These are phyloP conservation scores for Megacollybia marginata DNA, from an alignment of 768 basidiomycete species.

Conservation along the genomic window DNA sequence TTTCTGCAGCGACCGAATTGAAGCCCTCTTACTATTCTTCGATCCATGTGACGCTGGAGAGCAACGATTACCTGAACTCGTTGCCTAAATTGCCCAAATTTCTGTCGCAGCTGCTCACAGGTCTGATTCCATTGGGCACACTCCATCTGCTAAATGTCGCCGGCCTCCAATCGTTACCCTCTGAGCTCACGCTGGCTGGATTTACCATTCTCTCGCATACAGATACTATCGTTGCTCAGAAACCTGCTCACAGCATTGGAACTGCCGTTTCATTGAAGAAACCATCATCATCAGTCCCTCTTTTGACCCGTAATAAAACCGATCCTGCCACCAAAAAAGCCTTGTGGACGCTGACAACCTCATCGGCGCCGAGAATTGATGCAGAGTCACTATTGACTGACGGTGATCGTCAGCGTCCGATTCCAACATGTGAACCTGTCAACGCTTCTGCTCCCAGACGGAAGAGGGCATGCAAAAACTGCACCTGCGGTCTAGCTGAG, in stretches of 20 bases:
- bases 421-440: slow-evolving; percentile 68
- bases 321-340: slow-evolving; percentile 79
- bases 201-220: slow-evolving; percentile 48
- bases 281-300: slow-evolving; percentile 26
- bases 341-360: slow-evolving; percentile 74
- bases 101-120: slow-evolving; percentile 50
- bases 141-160: slow-evolving; percentile 57
- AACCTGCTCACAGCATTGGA: slow-evolving; percentile 42
- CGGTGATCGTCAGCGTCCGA: slow-evolving; percentile 74
- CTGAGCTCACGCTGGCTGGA: slow-evolving; percentile 58
- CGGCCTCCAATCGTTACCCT: slow-evolving; percentile 35
- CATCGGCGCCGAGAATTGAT: slow-evolving; percentile 70
- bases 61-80: slow-evolving; percentile 54
- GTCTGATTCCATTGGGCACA: slow-evolving; percentile 61
- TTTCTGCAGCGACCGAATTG: slow-evolving; percentile 47
- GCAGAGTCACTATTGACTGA: slow-evolving; percentile 78
- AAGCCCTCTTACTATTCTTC: slow-evolving; percentile 49
- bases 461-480: slow-evolving; percentile 93
- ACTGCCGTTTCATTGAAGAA: slow-evolving; percentile 37
- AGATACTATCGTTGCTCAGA: slow-evolving; percentile 59
- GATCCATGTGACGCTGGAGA: slow-evolving; percentile 60
- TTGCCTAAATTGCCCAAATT: slow-evolving; percentile 45
- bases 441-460: slow-evolving; percentile 46
- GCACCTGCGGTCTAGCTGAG: slow-evolving; percentile 94
- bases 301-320: slow-evolving; percentile 44